phyloP scores from a whole-genome alignment of 2,329 filamentous ascomycete genomes.

The Albifimbria verrucaria region DNA sequence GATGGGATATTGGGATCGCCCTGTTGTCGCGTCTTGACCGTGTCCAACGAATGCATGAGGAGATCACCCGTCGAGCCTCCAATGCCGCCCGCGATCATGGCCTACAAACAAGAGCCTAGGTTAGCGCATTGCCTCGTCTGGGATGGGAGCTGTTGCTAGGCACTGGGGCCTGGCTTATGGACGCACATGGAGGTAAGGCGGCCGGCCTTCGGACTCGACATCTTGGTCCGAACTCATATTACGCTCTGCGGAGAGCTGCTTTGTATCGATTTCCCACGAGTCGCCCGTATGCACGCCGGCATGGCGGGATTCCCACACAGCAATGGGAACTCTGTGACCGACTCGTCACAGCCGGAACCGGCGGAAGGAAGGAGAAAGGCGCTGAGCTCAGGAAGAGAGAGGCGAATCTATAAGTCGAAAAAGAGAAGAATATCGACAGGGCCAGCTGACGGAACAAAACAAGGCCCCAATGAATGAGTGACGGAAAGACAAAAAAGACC shows the following conservation, averaged over 20 bases:
- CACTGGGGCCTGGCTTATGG: background rate
- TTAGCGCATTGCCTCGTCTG: background rate
- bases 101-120: constrained; percentile 58
- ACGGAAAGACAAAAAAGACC: too few relatives aligned
- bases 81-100: constrained; percentile 91
- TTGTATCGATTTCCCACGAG: constrained; percentile 21
- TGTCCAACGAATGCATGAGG: constrained; percentile 98
- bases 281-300: constrained; percentile 22
- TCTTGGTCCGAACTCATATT: constrained; percentile 32
- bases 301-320: constrained; percentile 26
- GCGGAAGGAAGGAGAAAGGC: too few relatives aligned
- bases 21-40: constrained; percentile 96
- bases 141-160: background rate
- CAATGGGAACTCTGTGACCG: background rate
- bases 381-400: too few relatives aligned
- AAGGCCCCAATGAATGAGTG: too few relatives aligned
- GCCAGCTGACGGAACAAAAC: too few relatives aligned
- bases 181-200: constrained; percentile 42
- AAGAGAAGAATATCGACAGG: too few relatives aligned
- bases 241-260: constrained; percentile 19
- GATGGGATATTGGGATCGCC: constrained; percentile 91
- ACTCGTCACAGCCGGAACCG: too few relatives aligned
- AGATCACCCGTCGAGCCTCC: constrained; percentile 94
- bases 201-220: constrained; percentile 39
- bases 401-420: too few relatives aligned